Base-by-base conservation (phyloP, 768 basidiomycete genomes). In the Agaricus sinodeliciosus region DNA sequence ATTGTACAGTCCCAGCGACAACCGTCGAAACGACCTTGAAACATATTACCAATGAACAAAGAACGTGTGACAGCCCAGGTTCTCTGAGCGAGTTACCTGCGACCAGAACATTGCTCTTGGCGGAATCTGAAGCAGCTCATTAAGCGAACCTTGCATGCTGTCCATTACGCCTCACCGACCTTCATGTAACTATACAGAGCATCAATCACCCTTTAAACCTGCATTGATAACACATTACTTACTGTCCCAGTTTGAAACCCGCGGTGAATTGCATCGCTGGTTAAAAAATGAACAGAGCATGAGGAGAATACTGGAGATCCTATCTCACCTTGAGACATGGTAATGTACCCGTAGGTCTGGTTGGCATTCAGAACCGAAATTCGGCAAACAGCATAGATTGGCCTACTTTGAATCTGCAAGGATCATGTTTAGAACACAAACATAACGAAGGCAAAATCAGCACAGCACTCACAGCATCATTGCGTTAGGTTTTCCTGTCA, bases 241-340 rank as follows among this genome's bases (percentile, higher is more conserved):
- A 85, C 67, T 87, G 84, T 42, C 87, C 86, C 16, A 88, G 75
- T 66, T 88, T 89, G 65, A 88, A 83, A 64, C 88, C 87, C 45
- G 78, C 76, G 13, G 84, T 78, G 62, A 87, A 87, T 55, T 78
- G 77, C 66, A 87, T 75, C 2, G 82, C 85, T 70, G 67, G 69
- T 68, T 18, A 6, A 53, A 37, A 44, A 15, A 36, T 69, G 72
- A 57, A 48, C 44, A 22, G 15, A 37, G 39, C 22, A 15, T 22
- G 8, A 4, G n/a, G 2, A 4, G 8, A 4, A 13, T 2, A 4
- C 2, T 9, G 37, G 19, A 36, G 9, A 26, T 15, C 13, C 6
- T 11, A 9, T 43, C 60, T 12, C 54, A 68, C 72, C 72, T 67
- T 77, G 80, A 37, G 72, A 67, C 80, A 84, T 79, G 4, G 82